Conservation (phyloP, 192 early-diverging fungal genomes). For the Mortierella antarctica region DNA sequence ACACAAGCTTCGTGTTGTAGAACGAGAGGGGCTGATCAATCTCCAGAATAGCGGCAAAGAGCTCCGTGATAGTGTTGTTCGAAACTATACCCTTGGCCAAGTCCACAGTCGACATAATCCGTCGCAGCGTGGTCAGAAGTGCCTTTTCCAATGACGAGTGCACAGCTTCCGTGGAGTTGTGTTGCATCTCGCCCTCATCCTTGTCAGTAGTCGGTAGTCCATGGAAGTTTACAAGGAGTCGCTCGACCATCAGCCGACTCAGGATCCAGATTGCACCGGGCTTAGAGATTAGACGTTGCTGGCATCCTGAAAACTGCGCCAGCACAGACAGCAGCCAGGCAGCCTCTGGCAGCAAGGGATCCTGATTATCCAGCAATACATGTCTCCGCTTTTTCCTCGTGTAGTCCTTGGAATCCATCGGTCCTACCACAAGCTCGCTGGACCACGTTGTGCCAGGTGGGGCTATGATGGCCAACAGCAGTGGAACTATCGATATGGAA, state of each 20-base stretch:
- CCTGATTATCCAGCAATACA: slow-evolving; percentile 20
- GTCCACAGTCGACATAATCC: slow-evolving; percentile 9
- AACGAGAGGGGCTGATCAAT: slow-evolving; percentile 25
- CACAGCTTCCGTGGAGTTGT: not conserved
- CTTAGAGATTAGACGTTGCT: slow-evolving; percentile 21
- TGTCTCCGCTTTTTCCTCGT: slow-evolving; percentile 1
- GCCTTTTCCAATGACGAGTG: slow-evolving; percentile 13
- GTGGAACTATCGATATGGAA: slow-evolving; percentile 24
- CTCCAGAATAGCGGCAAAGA: slow-evolving; percentile 42
- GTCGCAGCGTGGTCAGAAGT: slow-evolving; percentile 11
- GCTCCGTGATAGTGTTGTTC: slow-evolving; percentile 42
- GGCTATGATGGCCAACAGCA: slow-evolving; percentile 14
- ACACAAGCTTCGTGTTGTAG: slow-evolving; percentile 4
- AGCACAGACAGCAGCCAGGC: slow-evolving; percentile 9
- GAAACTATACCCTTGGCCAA: slow-evolving; percentile 26
- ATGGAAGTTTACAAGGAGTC: slow-evolving; percentile 10
- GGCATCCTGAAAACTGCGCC: slow-evolving; percentile 22
- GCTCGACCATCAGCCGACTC: slow-evolving; percentile 46
- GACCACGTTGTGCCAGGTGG: slow-evolving; percentile 26
- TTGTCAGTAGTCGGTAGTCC: not conserved
- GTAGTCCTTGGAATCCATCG: not conserved
- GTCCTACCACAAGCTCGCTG: slow-evolving; percentile 16
- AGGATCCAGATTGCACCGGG: slow-evolving; percentile 42
- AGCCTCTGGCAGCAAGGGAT: slow-evolving; percentile 15
- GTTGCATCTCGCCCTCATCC: not conserved